phyloP scores from a whole-genome alignment of 1,284 basidiomycete species.

The Schizophyllum amplum region DNA sequence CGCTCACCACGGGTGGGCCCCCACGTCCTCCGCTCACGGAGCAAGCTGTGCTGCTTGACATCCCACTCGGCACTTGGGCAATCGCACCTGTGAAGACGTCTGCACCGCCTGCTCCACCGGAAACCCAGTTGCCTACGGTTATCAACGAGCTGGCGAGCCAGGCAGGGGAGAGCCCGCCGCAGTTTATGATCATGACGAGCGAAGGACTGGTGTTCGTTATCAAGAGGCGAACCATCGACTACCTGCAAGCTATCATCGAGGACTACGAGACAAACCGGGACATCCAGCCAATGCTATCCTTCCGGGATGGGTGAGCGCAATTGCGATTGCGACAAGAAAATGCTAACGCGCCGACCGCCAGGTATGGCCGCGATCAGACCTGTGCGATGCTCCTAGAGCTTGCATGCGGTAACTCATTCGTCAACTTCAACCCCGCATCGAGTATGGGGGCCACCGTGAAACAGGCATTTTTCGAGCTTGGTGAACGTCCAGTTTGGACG shows the following conservation, averaged over 20 bases:
- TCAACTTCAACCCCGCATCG: slow-evolving; percentile 40
- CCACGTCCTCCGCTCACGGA: slow-evolving; percentile 64
- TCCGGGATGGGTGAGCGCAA: slow-evolving; percentile 54
- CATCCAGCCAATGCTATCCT: slow-evolving; percentile 62
- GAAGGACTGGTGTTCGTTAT: slow-evolving; percentile 76
- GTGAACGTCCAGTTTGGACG: slow-evolving; percentile 72
- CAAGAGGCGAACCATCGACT: slow-evolving; percentile 83
- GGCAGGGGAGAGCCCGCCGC: slow-evolving; percentile 60
- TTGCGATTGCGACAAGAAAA: slow-evolving; percentile 5
- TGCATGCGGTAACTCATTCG: slow-evolving; percentile 69
- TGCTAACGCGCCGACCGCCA: slow-evolving; percentile 21
- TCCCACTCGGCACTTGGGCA: slow-evolving; percentile 80
- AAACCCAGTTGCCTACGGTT: slow-evolving; percentile 38
- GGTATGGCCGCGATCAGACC: slow-evolving; percentile 83
- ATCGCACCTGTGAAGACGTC: slow-evolving; percentile 52
- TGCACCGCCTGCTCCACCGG: slow-evolving; percentile 25
- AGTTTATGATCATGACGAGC: slow-evolving; percentile 84
- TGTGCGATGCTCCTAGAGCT: slow-evolving; percentile 87
- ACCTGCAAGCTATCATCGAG: slow-evolving; percentile 66
- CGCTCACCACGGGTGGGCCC: slow-evolving; percentile 34
- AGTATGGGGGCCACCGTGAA: slow-evolving; percentile 66
- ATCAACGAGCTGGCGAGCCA: slow-evolving; percentile 81
- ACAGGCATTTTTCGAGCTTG: slow-evolving; percentile 78
- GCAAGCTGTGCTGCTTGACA: slow-evolving; percentile 65
- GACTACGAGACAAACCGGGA: slow-evolving; percentile 62